Evolutionary conservation across 208 protist genomes (phyloP), one percentile per base, ranked within the genome.

Genomic region (Naegleria fowleri): DNA sequence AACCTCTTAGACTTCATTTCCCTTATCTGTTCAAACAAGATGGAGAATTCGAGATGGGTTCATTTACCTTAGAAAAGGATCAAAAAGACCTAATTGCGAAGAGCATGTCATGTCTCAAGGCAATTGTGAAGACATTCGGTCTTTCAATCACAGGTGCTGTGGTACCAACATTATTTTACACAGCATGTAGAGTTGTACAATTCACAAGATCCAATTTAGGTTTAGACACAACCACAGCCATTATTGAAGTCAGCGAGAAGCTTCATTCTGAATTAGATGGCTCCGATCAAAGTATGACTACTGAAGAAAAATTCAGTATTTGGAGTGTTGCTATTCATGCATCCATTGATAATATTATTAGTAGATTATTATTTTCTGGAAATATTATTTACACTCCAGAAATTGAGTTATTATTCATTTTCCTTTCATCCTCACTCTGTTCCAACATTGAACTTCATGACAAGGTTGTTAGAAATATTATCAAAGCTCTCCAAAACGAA

Each of bases 1-100:
- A 88, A 36, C 85, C 85, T 39, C 16, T 88, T 6, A 36, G n/a
- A 40, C 43, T 88, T 29, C 85, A 88, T 38, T 88, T 88, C 85
- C 85, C 85, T 58, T 33, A 36, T 38, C 22, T 88, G 3, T 88
- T 88, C n/a, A 39, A 88, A 88, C 39, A 58, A 58, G 43, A 58
- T 13, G 55, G 85, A 22, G 85, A 88, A 38, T 39, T 79, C 36
- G 67, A 88, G 36, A 6, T 48, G 25, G 33, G 33, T 5, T 25
- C 15, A 19, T 48, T 86, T 40, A 15, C 43, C 6, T 40, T 86
- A 9, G 83, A 86, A 38, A 86, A 86, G 11, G 39, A 86, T 13
- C 83, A 86, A 48, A 51, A 51, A 43, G 16, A 48, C 13, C 41
- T 86, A 86, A 86, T 86, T 43, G 16, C 13, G 0, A 39, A 86